Evolutionary conservation across 495 filamentous ascomycete genomes (phyloP).

Genomic region (Amniculicola lignicola): DNA sequence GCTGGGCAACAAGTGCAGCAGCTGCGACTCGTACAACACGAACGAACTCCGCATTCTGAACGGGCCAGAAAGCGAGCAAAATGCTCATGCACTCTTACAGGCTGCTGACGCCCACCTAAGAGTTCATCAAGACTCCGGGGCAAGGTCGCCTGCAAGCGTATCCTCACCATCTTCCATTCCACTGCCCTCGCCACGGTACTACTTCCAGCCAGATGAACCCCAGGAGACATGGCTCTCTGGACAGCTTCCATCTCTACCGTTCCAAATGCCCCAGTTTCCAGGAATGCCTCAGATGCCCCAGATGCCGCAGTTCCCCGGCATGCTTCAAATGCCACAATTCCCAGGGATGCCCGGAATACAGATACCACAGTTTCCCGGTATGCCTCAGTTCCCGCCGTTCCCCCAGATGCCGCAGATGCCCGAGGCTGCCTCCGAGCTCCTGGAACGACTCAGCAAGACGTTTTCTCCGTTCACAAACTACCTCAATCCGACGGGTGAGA

Average conservation of each 20-base stretch:
- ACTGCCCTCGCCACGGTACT: constrained; percentile 26
- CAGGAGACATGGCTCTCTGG: constrained; percentile 25
- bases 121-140: background rate
- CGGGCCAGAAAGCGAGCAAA: constrained; percentile 37
- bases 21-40: constrained; percentile 53
- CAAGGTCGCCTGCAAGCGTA: constrained; percentile 16
- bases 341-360: constrained; percentile 14
- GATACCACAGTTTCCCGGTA: constrained; percentile 23
- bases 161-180: constrained; percentile 16
- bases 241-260: constrained; percentile 27
- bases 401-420: constrained; percentile 28
- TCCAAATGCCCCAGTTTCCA: constrained; percentile 25
- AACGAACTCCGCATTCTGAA: constrained; percentile 41
- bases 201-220: constrained; percentile 28
- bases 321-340: constrained; percentile 22
- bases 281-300: constrained; percentile 3
- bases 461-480: constrained; percentile 25
- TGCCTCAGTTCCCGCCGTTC: constrained; percentile 34
- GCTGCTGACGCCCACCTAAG: constrained; percentile 6
- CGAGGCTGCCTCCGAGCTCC: constrained; percentile 38
- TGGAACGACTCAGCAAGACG: constrained; percentile 36
- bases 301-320: constrained; percentile 14
- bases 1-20: constrained; percentile 84
- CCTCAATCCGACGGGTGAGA: constrained; percentile 26
- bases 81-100: constrained; percentile 28